Conservation (phyloP, 306 rosid genomes). For the Fagus sylvatica region DNA sequence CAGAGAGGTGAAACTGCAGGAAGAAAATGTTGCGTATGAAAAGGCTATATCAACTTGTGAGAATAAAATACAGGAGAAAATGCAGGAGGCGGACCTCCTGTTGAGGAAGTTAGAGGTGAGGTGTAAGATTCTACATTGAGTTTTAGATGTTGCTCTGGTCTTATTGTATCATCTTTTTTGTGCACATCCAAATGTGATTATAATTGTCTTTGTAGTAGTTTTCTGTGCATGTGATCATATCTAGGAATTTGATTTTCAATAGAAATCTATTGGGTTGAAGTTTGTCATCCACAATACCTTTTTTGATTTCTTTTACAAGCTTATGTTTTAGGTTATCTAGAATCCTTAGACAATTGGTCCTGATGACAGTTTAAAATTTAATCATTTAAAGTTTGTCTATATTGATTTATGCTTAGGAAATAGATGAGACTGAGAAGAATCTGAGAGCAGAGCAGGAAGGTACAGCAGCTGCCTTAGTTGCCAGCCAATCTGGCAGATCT, state of each 20-base stretch:
- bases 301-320: background rate
- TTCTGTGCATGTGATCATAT: background rate
- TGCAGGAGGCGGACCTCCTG: slow-evolving; percentile 58
- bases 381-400: slow-evolving; percentile 5
- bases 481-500: slow-evolving; percentile 29
- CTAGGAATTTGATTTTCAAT: background rate
- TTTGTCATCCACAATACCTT: background rate
- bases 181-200: background rate
- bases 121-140: slow-evolving; percentile 2
- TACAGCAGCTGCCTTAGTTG: slow-evolving; percentile 33
- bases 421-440: slow-evolving; percentile 60
- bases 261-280: background rate
- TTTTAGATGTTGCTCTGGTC: background rate
- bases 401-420: slow-evolving; percentile 48
- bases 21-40: slow-evolving; percentile 73
- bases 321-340: background rate
- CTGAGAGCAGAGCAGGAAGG: slow-evolving; percentile 53
- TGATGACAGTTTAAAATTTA: background rate
- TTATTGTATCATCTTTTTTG: background rate
- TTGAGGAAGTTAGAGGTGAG: slow-evolving; percentile 61
- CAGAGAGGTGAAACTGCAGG: slow-evolving; percentile 73
- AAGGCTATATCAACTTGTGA: slow-evolving; percentile 62
- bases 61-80: slow-evolving; percentile 64
- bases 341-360: background rate
- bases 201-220: background rate